These are phyloP conservation scores for Solanum infundibuliforme DNA, from an alignment of 257 asterid genomes.

Conservation along the genomic window DNA sequence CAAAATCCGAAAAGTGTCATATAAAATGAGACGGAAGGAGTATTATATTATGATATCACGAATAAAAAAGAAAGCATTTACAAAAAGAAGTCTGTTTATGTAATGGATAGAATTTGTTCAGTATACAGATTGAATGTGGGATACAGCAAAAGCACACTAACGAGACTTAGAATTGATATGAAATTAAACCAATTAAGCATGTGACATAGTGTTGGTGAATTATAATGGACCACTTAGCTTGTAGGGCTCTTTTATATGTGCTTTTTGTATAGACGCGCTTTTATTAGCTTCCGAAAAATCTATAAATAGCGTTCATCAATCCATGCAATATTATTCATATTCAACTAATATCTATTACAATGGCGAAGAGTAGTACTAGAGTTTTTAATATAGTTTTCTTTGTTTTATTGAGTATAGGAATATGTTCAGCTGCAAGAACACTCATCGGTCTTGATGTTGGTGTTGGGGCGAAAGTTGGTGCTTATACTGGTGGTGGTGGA, in stretches of 20 bases:
- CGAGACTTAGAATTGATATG: not conserved
- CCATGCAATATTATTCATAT: conserved; percentile 19
- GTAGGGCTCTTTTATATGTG: conserved; percentile 3
- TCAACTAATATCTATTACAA: not conserved
- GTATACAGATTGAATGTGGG: not conserved
- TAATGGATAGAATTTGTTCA: not conserved
- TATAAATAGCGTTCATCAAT: conserved; percentile 25
- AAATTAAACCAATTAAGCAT: not conserved
- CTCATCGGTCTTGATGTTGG: conserved; percentile 24
- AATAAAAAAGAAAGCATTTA: too few species aligned
- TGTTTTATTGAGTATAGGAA: conserved; percentile 22
- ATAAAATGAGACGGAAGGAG: too few species aligned
- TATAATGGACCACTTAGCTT: not conserved
- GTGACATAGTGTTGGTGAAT: not conserved
- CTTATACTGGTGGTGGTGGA: conserved; percentile 24
- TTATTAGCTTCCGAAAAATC: not conserved
- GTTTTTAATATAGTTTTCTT: conserved; percentile 23
- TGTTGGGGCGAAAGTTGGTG: conserved; percentile 1
- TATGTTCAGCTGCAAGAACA: conserved; percentile 57
- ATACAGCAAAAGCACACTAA: not conserved
- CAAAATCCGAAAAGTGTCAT: too few species aligned
- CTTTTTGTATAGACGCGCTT: conserved; percentile 25
- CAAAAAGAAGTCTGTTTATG: not conserved
- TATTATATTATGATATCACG: too few species aligned
- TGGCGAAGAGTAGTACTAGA: conserved; percentile 20